phyloP scores from a whole-genome alignment of 306 rosid species.

The Castanopsis chinensis region DNA sequence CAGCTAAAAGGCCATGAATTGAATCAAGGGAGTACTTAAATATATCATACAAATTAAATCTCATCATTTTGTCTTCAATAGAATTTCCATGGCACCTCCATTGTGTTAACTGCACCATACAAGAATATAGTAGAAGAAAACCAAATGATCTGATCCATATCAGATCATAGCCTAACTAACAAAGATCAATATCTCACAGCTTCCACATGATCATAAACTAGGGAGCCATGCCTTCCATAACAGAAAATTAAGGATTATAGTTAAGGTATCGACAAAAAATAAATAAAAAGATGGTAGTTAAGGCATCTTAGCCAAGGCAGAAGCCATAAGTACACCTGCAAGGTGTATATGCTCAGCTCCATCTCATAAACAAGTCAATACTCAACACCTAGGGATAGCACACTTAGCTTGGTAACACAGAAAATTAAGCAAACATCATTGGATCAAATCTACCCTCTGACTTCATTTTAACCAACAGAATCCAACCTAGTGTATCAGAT shows the following conservation, averaged over 20 bases:
- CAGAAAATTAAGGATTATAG: background rate
- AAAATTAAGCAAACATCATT: background rate
- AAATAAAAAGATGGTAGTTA: background rate
- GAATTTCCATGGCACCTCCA: background rate
- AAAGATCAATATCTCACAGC: background rate
- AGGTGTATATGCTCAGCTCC: background rate
- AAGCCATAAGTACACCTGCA: background rate
- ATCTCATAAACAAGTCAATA: background rate
- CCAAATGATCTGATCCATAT: background rate
- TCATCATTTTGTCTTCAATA: background rate
- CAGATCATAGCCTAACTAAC: background rate
- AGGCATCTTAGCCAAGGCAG: background rate
- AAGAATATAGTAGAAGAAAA: background rate
- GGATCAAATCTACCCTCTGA: background rate
- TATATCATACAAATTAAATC: background rate
- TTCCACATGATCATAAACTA: background rate
- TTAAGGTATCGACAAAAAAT: background rate
- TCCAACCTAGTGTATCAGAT: background rate
- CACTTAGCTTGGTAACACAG: background rate
- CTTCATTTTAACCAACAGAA: background rate
- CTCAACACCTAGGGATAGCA: background rate
- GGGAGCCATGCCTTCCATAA: background rate
- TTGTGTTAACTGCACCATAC: background rate
- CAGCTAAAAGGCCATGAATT: background rate
- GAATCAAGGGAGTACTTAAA: background rate